phyloP scores from a whole-genome alignment of 2,329 filamentous ascomycete genomes.

The Cercospora zeae-maydis region DNA sequence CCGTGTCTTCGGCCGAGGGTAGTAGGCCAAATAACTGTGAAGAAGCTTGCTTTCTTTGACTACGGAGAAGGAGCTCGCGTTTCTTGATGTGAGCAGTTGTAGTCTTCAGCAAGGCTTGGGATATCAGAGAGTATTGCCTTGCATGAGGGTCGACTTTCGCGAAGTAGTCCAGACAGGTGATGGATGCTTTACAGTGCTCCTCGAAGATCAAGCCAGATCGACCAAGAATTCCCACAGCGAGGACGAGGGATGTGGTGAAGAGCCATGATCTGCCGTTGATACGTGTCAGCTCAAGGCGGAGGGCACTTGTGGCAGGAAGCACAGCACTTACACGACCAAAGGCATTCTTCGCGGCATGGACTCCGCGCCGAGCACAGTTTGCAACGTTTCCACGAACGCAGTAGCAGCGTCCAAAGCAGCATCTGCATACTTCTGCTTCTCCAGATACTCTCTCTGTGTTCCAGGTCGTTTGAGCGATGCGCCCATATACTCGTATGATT shows the following conservation, averaged over 20 bases:
- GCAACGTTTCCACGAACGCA: slow-evolving; percentile 27
- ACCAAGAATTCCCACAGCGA: slow-evolving; percentile 30
- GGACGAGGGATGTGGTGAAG: slow-evolving; percentile 32
- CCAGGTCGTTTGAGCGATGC: slow-evolving; percentile 21
- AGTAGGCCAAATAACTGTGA: slow-evolving; percentile 31
- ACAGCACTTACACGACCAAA: slow-evolving; percentile 24
- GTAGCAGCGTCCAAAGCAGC: slow-evolving; percentile 31
- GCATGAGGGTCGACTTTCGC: slow-evolving; percentile 31
- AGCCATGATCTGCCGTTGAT: slow-evolving; percentile 28
- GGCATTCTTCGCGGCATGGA: slow-evolving; percentile 23
- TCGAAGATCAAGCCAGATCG: slow-evolving; percentile 28
- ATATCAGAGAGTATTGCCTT: slow-evolving; percentile 30
- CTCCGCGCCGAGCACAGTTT: slow-evolving; percentile 19
- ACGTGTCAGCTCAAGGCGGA: neutral
- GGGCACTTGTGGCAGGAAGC: neutral
- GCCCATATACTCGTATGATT: slow-evolving; percentile 42
- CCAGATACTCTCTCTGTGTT: slow-evolving; percentile 20
- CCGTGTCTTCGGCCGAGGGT: neutral
- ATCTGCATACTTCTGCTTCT: slow-evolving; percentile 31
- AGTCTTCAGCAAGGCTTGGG: slow-evolving; percentile 27
- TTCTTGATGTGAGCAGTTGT: slow-evolving; percentile 23
- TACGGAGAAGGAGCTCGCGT: slow-evolving; percentile 24
- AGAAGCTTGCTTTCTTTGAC: slow-evolving; percentile 28
- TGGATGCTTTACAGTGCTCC: slow-evolving; percentile 22
- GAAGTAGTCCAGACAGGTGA: slow-evolving; percentile 30